Evolutionary conservation across 2,329 filamentous ascomycete genomes (phyloP), one percentile per base, ranked within the genome.

Genomic region (Diaporthe caulivora): DNA sequence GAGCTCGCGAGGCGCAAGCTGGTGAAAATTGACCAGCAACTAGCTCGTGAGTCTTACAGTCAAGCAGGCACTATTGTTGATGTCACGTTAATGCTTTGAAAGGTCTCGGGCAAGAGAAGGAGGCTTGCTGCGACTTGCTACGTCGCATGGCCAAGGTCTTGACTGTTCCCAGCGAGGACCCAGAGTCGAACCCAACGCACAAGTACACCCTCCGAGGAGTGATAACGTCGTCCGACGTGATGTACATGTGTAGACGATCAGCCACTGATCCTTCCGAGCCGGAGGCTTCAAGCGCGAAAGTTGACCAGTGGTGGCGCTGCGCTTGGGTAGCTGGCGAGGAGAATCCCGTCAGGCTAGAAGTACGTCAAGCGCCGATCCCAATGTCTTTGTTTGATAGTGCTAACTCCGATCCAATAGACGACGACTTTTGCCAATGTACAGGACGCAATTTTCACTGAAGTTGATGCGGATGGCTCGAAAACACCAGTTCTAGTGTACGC

Each of bases 171-270:
- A 75, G 69, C 64, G 69, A 72, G 6, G 72, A 72, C 8, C 74
- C 77, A 10, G 72, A 69, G n/a, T 79, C 78, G 78, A 69, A 75
- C 37, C 79, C 82, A 0, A 79, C 72, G 3, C 76, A 80, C 55
- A 77, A 74, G 26, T 82, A 81, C 72, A 75, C 74, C 0, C 76
- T 83, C 9, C 78, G 80, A 10, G 82, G 81, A 7, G 78, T 83
- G 1, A 77, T 78, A 13, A 77, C 72, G 10, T 76, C 77, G 1
- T 44, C 75, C 2, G 76, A 79, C 31, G 76, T 75, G 7, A 77
- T 82, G 2, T 83, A 80, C 44, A 58, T 82, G 29, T 79, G 79
- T 42, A 76, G 76, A 29, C 77, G 78, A 17, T 75, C 71, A 8
- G 77, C 76, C 57, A 72, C 74, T 8, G 73, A 76, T 17, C 73